Evolutionary conservation across 106 monocot genomes (phyloP).

Genomic region (Platanthera guangdongensis): DNA sequence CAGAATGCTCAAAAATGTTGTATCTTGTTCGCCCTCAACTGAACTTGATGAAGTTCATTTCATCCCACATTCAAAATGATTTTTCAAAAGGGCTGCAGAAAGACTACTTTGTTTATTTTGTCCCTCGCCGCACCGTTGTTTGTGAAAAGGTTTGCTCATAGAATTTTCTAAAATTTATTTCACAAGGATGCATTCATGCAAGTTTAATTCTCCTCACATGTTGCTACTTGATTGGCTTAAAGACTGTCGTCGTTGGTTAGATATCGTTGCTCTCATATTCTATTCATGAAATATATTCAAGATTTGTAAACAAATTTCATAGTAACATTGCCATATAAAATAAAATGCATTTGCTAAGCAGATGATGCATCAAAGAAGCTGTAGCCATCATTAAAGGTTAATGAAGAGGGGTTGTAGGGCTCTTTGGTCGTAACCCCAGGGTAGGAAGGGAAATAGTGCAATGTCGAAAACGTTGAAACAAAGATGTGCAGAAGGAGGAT

Average conservation of each 20-base stretch:
- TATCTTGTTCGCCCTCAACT: constrained; percentile 72
- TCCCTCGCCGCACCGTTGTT: constrained; percentile 83
- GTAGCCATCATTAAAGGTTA: too few relatives aligned
- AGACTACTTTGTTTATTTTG: constrained; percentile 92
- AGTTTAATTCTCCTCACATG: not conserved
- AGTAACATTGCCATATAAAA: too few relatives aligned
- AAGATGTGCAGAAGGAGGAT: too few relatives aligned
- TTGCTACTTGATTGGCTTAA: not conserved
- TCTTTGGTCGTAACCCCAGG: too few relatives aligned
- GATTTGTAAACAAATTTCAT: too few relatives aligned
- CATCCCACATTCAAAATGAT: constrained; percentile 68
- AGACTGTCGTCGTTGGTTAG: not conserved
- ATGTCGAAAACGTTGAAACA: too few relatives aligned
- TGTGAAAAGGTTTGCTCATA: constrained; percentile 77
- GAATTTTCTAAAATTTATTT: not conserved
- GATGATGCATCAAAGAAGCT: too few relatives aligned
- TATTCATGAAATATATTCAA: not conserved
- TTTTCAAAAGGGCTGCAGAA: constrained; percentile 73
- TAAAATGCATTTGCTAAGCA: too few relatives aligned
- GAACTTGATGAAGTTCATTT: constrained; percentile 71
- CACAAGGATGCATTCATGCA: not conserved
- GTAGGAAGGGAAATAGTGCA: too few relatives aligned
- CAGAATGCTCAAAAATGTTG: constrained; percentile 74
- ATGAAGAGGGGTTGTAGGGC: too few relatives aligned
- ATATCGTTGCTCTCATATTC: not conserved